Evolutionary conservation across 2,329 filamentous ascomycete genomes (phyloP).

Genomic region (Penicillium sp.): DNA sequence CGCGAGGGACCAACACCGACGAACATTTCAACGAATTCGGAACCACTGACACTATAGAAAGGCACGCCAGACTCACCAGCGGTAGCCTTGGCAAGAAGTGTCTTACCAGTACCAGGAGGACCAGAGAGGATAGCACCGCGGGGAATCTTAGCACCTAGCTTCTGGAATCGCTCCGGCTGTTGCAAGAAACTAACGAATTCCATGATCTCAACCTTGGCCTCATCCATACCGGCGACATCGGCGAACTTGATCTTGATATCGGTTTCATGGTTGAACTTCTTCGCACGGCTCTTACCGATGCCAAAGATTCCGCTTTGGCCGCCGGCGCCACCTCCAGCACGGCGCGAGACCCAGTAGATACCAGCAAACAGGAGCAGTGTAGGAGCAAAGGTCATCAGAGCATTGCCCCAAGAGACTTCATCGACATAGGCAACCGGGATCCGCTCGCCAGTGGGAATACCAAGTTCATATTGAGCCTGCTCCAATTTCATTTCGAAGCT

Average conservation of each 20-base stretch:
- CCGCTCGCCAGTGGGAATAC: constrained; percentile 82
- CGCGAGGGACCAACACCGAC: constrained; percentile 96
- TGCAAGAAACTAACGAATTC: constrained; percentile 98
- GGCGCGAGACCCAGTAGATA: constrained; percentile 77
- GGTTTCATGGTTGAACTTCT: constrained; percentile 96
- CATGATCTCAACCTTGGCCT: constrained; percentile 98
- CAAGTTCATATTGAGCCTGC: constrained; percentile 82
- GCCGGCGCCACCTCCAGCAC: constrained; percentile 70
- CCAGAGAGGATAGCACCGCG: constrained; percentile 95
- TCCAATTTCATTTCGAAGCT: constrained; percentile 89
- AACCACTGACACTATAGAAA: constrained; percentile 98
- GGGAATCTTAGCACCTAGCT: constrained; percentile 95
- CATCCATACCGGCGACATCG: constrained; percentile 96
- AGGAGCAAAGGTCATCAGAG: constrained; percentile 80
- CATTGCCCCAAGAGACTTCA: constrained; percentile 73
- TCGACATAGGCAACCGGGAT: constrained; percentile 89
- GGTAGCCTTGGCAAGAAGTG: constrained; percentile 92
- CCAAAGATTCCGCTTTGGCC: constrained; percentile 83
- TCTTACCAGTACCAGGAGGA: constrained; percentile 98
- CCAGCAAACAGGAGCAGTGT: constrained; percentile 84
- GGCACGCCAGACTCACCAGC: constrained; percentile 96
- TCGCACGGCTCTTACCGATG: constrained; percentile 93
- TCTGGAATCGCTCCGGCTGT: constrained; percentile 88
- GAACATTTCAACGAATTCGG: constrained; percentile 99
- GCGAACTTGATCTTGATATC: constrained; percentile 96